Conservation (phyloP, 2,329 filamentous ascomycete species). For the Didymella keratinophila region DNA sequence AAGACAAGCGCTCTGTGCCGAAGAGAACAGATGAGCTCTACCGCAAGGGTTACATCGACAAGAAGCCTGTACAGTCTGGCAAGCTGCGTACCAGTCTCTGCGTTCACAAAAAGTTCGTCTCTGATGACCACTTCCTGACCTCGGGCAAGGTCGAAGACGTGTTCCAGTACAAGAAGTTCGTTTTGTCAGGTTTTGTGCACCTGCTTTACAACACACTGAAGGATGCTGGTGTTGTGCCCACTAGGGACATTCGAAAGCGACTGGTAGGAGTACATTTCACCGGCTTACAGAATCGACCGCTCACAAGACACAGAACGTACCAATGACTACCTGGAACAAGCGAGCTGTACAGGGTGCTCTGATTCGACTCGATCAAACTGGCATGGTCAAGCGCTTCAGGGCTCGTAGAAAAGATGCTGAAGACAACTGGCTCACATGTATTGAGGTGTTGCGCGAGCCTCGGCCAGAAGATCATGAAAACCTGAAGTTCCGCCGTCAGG, state of each 20-base stretch:
- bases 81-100: constrained; percentile 65
- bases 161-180: constrained; percentile 51
- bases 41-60: constrained; percentile 68
- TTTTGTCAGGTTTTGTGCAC: constrained; percentile 60
- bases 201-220: constrained; percentile 59
- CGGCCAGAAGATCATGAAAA: constrained; percentile 45
- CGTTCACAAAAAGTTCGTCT: constrained; percentile 60
- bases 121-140: constrained; percentile 39
- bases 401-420: constrained; percentile 40
- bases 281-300: not conserved
- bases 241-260: constrained; percentile 60
- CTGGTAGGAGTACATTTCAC: constrained; percentile 47
- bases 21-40: constrained; percentile 65
- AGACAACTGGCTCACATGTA: constrained; percentile 45
- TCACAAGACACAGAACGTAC: constrained; percentile 40
- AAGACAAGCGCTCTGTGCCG: constrained; percentile 71
- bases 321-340: constrained; percentile 48
- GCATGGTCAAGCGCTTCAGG: constrained; percentile 51
- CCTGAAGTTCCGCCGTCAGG: constrained; percentile 41
- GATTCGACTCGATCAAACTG: constrained; percentile 50
- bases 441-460: constrained; percentile 53
- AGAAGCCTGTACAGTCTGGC: constrained; percentile 52
- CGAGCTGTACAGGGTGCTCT: constrained; percentile 51
- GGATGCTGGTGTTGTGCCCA: constrained; percentile 60
- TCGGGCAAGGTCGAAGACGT: constrained; percentile 44